Base-by-base conservation (phyloP, 1,284 basidiomycete species). In the Austropuccinia psidii region DNA sequence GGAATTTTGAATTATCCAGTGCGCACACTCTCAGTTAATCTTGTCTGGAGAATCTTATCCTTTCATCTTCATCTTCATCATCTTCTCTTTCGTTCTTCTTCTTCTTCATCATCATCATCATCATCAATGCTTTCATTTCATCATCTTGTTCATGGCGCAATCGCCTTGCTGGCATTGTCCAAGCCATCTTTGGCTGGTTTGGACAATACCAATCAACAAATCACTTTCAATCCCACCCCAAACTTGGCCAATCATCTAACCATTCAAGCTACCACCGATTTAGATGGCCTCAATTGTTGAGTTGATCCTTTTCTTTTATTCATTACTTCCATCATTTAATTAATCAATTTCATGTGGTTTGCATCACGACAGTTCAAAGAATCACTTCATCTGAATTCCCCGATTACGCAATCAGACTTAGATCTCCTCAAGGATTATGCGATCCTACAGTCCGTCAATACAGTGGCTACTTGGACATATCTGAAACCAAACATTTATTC, bases 401-500 rank as follows among this genome's bases (percentile, higher is more conserved):
- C n/a, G 35, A 62, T 39, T 73, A 73, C 43, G 70, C 70, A 15
- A 65, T 73, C 27, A 41, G 70, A 33, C 45, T 73, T 24, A 54
- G 49, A 45, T 62, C 58, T 33, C 70, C 70, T 19, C 35, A 73
- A 24, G 50, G 50, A 17, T 77, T 80, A 75, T 81, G 80, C 73
- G 81, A 81, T 75, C 76, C 79, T 43, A 76, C 79, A 52, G 80
- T 80, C 52, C 76, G 78, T 31, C 79, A 79, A 72, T 78, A 79
- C 77, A 77, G 77, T 66, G 81, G 81, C 15, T 82, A 82, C 77
- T 77, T 82, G 60, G 81, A 82, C 75, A 79, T 81, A 54, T 77
- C 76, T 9, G 78, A 79, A 74, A 77, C 78, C 73, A 78, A 78
- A 68, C 81, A 82, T 74, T 76, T 81, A 31, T 82, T 81, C 80